Conservation (phyloP, 108 stramenopile species). For the Cyclotella cryptica region DNA sequence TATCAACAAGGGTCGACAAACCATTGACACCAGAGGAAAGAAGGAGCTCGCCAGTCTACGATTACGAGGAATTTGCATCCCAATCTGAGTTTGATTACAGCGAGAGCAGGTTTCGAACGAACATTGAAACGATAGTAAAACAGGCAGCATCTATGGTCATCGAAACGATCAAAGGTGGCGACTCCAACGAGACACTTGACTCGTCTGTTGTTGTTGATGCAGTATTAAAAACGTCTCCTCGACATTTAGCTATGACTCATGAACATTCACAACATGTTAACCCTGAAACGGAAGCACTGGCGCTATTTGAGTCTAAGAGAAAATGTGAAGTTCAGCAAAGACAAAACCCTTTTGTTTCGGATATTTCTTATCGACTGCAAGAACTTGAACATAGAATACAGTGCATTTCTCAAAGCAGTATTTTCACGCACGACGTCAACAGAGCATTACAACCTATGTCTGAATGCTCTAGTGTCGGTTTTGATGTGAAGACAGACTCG, state of each 20-base stretch:
- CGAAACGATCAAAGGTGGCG: neutral
- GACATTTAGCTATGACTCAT: neutral
- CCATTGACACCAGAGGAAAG: neutral
- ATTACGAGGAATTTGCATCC: neutral
- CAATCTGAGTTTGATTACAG: neutral
- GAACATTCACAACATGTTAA: neutral
- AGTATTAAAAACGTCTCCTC: neutral
- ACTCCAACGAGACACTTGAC: neutral
- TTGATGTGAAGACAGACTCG: neutral
- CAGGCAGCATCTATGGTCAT: slow-evolving; percentile 2
- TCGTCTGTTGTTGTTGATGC: neutral
- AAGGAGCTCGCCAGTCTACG: too few species aligned
- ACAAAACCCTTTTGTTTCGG: neutral
- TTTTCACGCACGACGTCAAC: neutral
- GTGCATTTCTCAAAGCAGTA: neutral
- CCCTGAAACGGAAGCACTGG: neutral
- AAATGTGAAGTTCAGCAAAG: neutral
- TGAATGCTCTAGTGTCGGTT: neutral
- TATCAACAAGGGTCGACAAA: neutral
- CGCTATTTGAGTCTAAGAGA: neutral
- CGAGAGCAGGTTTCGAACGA: neutral
- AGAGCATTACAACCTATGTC: neutral
- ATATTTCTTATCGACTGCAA: neutral
- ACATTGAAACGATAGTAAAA: slow-evolving; percentile 5
- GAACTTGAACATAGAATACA: neutral